phyloP scores from a whole-genome alignment of 306 rosid species.

The Quercus glauca region DNA sequence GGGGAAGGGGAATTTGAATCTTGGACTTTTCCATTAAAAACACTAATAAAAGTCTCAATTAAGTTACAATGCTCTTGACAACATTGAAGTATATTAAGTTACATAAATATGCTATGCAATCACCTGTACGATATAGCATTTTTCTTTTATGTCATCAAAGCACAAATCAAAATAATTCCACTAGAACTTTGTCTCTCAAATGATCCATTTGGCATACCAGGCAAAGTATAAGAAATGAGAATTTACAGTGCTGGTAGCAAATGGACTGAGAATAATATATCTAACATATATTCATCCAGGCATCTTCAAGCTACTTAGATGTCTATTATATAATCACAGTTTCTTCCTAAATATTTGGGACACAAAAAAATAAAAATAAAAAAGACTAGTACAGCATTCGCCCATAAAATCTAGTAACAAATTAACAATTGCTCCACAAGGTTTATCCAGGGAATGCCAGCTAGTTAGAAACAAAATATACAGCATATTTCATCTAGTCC shows the following conservation, averaged over 20 bases:
- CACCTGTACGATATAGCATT: neutral
- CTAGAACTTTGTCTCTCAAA: too few relatives aligned
- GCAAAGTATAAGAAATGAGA: neutral
- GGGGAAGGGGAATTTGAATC: too few relatives aligned
- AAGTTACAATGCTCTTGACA: too few relatives aligned
- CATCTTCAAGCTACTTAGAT: neutral
- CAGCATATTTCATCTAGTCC: neutral
- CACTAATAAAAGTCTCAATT: too few relatives aligned
- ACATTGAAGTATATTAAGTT: too few relatives aligned
- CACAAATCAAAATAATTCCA: neutral
- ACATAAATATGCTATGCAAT: too few relatives aligned
- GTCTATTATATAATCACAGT: neutral
- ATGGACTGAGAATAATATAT: neutral
- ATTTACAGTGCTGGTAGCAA: neutral
- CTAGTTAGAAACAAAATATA: neutral
- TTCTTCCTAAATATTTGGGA: neutral
- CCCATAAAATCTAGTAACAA: neutral
- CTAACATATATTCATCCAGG: neutral
- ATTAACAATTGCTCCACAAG: neutral
- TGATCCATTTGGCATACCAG: neutral
- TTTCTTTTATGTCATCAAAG: neutral
- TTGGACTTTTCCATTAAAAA: too few relatives aligned
- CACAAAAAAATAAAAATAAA: neutral
- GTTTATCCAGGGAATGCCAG: neutral
- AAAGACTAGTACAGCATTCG: neutral